Conservation (phyloP, 495 filamentous ascomycete genomes). For the Penicillium ucsense region DNA sequence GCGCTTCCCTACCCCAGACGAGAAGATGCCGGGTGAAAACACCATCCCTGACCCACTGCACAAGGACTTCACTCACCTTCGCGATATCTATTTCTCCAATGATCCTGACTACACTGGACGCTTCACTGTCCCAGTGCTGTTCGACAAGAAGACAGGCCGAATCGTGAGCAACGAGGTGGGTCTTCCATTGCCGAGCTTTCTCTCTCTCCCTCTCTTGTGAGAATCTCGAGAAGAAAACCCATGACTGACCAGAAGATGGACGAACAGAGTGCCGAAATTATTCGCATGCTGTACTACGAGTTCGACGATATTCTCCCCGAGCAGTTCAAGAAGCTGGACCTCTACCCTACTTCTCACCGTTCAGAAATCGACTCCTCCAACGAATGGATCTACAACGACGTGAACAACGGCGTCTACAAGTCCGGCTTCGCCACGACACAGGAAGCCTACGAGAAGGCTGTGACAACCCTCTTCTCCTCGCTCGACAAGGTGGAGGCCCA, state of each 20-base stretch:
- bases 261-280: slow-evolving; percentile 42
- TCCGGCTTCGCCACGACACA: slow-evolving; percentile 64
- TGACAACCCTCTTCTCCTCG: slow-evolving; percentile 57
- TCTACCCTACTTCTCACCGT: slow-evolving; percentile 51
- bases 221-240: no score
- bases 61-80: slow-evolving; percentile 44
- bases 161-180: slow-evolving; percentile 50
- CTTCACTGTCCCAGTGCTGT: slow-evolving; percentile 54
- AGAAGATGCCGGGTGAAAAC: slow-evolving; percentile 51
- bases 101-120: slow-evolving; percentile 50
- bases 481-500: slow-evolving; percentile 64
- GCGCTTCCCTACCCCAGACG: slow-evolving; percentile 62
- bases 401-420: slow-evolving; percentile 87
- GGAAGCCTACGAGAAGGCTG: slow-evolving; percentile 64
- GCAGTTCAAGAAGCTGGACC: slow-evolving; percentile 48
- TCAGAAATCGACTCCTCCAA: slow-evolving; percentile 64
- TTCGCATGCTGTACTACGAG: slow-evolving; percentile 61
- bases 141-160: slow-evolving; percentile 48
- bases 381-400: slow-evolving; percentile 71
- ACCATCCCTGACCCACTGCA: slow-evolving; percentile 44
- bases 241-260: no score
- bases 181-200: not conserved
- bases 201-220: no score
- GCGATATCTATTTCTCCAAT: slow-evolving; percentile 52
- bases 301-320: slow-evolving; percentile 62